These are phyloP conservation scores for Mangifera indica DNA, from an alignment of 345 rosid species.

Conservation along the genomic window DNA sequence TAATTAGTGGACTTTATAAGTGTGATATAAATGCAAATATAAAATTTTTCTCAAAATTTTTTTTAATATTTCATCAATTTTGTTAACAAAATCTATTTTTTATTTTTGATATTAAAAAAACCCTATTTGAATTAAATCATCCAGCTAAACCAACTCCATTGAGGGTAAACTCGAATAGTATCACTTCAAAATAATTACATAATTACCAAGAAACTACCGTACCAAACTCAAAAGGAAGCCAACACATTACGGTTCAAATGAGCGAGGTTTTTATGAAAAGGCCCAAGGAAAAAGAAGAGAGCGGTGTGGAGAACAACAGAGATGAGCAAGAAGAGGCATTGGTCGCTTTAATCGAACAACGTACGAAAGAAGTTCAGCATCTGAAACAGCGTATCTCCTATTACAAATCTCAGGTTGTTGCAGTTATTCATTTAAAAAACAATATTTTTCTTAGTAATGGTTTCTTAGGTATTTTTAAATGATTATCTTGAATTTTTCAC, in stretches of 20 bases:
- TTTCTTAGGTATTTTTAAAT: background rate
- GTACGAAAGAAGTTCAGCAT: constrained; percentile 59
- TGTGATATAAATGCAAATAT: too few relatives aligned
- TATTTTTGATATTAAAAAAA: too few relatives aligned
- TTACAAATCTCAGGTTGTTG: constrained; percentile 64
- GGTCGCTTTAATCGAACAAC: constrained; percentile 73
- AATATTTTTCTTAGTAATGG: background rate
- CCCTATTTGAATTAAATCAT: too few relatives aligned
- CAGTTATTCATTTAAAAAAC: background rate
- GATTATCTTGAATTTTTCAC: background rate
- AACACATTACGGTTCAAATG: background rate
- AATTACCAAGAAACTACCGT: too few relatives aligned
- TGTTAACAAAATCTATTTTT: too few relatives aligned
- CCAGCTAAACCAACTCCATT: too few relatives aligned
- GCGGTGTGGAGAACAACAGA: constrained; percentile 23
- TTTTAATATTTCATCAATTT: too few relatives aligned
- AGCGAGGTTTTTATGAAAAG: background rate
- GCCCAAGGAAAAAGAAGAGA: constrained; percentile 11
- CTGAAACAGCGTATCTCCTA: constrained; percentile 61
- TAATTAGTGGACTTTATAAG: too few relatives aligned
- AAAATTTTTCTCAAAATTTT: too few relatives aligned
- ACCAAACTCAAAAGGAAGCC: too few relatives aligned
- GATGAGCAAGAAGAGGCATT: constrained; percentile 71
- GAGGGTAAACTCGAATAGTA: too few relatives aligned
- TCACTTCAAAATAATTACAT: too few relatives aligned